Conservation (phyloP, 139 green algal species). For the Chlorella vulgaris region DNA sequence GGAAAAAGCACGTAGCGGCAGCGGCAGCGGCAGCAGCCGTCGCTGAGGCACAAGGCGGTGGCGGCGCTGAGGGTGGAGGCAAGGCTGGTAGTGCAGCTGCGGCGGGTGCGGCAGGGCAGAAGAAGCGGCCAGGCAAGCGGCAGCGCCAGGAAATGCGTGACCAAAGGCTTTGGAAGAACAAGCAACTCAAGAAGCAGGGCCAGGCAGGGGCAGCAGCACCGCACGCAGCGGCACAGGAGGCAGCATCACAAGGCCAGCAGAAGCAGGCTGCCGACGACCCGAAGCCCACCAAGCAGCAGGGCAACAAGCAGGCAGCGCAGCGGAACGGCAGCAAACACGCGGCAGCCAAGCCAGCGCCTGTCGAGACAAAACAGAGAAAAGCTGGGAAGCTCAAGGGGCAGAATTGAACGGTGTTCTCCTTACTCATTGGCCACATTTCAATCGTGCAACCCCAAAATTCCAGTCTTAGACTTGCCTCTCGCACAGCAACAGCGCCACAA, state of each 20-base stretch:
- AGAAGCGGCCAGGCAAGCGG: conserved; percentile 44
- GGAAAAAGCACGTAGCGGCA: neutral
- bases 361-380: neutral
- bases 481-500: neutral
- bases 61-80: neutral
- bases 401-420: too few relatives aligned
- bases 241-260: neutral
- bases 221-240: neutral
- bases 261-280: neutral
- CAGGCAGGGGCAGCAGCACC: neutral
- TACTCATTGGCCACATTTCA: neutral
- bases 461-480: neutral
- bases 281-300: neutral
- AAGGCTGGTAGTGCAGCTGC: conserved; percentile 6
- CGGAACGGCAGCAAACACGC: neutral
- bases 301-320: neutral
- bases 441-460: too few relatives aligned
- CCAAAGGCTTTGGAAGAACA: conserved; percentile 7
- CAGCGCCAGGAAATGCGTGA: conserved; percentile 41
- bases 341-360: neutral
- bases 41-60: neutral
- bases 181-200: neutral
- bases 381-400: neutral
- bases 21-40: neutral
- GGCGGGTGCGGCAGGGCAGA: neutral